Evolutionary conservation across 176 grass and related monocot genomes (phyloP), one percentile per base, ranked within the genome.

Genomic region (Tuctoria greenei): DNA sequence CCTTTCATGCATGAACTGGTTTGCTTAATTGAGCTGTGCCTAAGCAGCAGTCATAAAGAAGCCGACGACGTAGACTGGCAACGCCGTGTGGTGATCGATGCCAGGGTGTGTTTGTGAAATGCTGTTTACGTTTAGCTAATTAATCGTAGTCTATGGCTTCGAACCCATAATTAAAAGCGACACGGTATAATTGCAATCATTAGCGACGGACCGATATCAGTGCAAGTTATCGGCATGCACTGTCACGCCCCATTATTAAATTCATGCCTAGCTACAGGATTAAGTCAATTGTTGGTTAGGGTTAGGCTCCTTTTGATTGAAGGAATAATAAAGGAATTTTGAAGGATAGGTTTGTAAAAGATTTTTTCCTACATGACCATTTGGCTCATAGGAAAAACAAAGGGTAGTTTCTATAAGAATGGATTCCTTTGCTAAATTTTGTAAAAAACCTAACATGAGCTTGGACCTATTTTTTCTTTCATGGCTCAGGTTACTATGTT

Each of bases 101-200:
- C 37, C 71, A 81, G 46, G 47, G 37, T 15, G 62, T 44, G 51
- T 39, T 55, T 73, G 31, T 78, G 60, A 62, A 56, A 73, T 62
- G 54, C 45, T 77, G 68, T 28, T 66, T 82, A 76, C 23, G 23
- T 10, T 49, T 54, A 87, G 61, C 42, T 52, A 83, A 87, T 83
- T 83, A 62, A 67, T 66, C n/a, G 39, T 76, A 79, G 61, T 83
- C 65, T 67, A 73, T 72, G 28, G 79, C 54, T 83, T 83, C 69
- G n/a, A 47, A 73, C 75, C 43, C 86, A 79, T 83, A 79, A 88
- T 88, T 61, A 88, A 83, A 79, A 83, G 86, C 1, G 44, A 55
- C 25, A 56, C 44, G n/a, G 45, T 69, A 83, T 83, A 83, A 79
- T 87, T 83, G 44, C 86, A 83, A 88, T 83, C 86, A 88, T 83